Evolutionary conservation across 768 basidiomycete species (phyloP).

Genomic region (Gymnopilus dilepis): DNA sequence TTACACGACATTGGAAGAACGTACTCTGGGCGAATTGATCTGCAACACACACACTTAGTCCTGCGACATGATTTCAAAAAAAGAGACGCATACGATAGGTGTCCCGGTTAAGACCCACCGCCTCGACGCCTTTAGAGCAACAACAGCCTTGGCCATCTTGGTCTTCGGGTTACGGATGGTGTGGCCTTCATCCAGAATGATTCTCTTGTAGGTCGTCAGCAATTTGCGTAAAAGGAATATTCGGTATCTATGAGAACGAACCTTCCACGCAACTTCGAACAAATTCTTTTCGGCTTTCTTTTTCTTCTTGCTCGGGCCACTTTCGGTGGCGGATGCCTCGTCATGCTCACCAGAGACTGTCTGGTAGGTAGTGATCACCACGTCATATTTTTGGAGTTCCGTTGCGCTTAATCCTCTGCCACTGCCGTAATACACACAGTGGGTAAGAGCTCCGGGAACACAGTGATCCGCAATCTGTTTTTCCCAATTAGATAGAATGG

Average conservation of each 20-base stretch:
- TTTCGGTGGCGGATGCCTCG: constrained; percentile 30
- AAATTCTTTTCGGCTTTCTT: constrained; percentile 63
- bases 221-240: not conserved
- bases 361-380: constrained; percentile 88
- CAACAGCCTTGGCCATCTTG: constrained; percentile 78
- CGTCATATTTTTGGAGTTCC: constrained; percentile 69
- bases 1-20: not conserved
- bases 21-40: constrained; percentile 81
- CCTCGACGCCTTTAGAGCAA: constrained; percentile 65
- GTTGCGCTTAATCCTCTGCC: constrained; percentile 62
- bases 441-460: constrained; percentile 51
- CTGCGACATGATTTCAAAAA: constrained; percentile 9
- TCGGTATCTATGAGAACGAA: constrained; percentile 27
- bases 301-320: constrained; percentile 57
- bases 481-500: constrained; percentile 88
- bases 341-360: constrained; percentile 64
- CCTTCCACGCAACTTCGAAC: constrained; percentile 85
- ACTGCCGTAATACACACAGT: constrained; percentile 74
- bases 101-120: constrained; percentile 87
- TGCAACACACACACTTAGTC: constrained; percentile 30
- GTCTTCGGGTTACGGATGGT: constrained; percentile 85
- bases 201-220: constrained; percentile 47
- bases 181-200: constrained; percentile 92
- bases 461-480: constrained; percentile 83
- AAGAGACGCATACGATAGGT: constrained; percentile 71